phyloP scores from a whole-genome alignment of 2,329 filamentous ascomycete genomes.

The Calcarisporium arbuscula region DNA sequence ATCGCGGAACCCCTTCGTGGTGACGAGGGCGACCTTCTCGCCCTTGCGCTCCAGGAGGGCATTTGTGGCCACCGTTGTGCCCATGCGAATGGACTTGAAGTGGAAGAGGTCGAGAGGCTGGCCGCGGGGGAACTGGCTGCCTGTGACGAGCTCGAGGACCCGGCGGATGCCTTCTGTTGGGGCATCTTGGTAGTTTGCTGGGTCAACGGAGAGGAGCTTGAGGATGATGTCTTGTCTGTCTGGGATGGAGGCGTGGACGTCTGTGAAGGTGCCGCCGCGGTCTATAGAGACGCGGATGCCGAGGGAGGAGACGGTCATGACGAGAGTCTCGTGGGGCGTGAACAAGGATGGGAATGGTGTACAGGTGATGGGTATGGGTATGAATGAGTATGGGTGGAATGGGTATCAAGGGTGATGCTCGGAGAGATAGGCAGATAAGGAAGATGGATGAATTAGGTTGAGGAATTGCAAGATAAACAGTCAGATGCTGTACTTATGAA shows the following conservation, averaged over 20 bases:
- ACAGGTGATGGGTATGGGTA: no score
- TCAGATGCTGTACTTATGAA: no score
- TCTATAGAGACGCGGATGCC: conserved; percentile 27
- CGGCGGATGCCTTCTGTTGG: conserved; percentile 65
- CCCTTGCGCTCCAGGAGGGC: conserved; percentile 70
- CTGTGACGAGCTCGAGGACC: conserved; percentile 28
- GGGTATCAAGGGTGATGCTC: conserved; percentile 3
- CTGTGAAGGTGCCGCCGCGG: conserved; percentile 54
- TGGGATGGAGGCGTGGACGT: conserved; percentile 60
- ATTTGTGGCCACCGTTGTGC: conserved; percentile 75
- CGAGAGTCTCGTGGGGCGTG: no score
- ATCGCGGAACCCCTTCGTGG: conserved; percentile 68
- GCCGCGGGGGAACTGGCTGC: conserved; percentile 25
- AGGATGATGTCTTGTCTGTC: conserved; percentile 63
- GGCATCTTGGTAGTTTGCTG: conserved; percentile 65
- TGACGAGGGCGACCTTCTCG: conserved; percentile 62
- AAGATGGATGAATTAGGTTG: no score
- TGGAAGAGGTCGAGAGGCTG: conserved; percentile 26
- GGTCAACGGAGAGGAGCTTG: conserved; percentile 67
- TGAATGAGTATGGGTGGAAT: no score
- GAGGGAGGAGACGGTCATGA: conserved; percentile 16
- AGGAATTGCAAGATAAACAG: no score
- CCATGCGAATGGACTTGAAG: conserved; percentile 67
- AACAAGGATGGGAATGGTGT: no score
- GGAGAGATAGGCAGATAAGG: no score